Base-by-base conservation (phyloP, 495 filamentous ascomycete genomes). In the Tuber aestivum region DNA sequence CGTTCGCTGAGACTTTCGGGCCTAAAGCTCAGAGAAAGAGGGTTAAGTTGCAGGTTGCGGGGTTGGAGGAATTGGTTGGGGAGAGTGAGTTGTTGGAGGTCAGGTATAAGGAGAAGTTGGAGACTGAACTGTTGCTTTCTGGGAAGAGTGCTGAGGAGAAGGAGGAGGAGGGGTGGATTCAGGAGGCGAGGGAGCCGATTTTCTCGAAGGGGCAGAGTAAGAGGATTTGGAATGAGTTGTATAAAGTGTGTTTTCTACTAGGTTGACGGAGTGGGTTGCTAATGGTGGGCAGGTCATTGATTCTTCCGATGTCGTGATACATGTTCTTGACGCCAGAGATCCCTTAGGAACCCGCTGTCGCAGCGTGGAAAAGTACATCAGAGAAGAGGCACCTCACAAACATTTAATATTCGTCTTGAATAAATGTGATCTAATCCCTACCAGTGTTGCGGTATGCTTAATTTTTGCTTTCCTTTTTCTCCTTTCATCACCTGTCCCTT, bases 171-270 rank as follows among this genome's bases (percentile, higher is more conserved):
- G 87, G 87, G 45, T 85, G 84, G 44, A 84, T 92, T 23, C 88
- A 90, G 3, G 90, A 89, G 68, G 93, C 94, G 35, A 87, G 91
- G 75, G 95, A 99, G 80, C 88, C 94, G 38, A 92, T 99, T 71
- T 99, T 99, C 85, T 90, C 86, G 71, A 99, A 99, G 86, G 95
- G 95, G 23, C 93, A 97, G 83, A 92, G 90, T 78, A 96, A 95
- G 84, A 87, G 95, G 70, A 99, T 99, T 79, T 98, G 94, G 94
- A 97, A 97, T 84, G 95, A 99, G 81, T 84, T 99, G n/a, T 97
- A 95, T 86, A 97, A 99, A 85, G 82, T 83, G 74, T 69, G 45
- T 69, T 44, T 23, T 38, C 16, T 48, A 21, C 12, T 68, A 3
- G 1, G 38, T 32, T 23, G 23, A 41, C 3, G 65, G 32, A 75